These are phyloP conservation scores for Suillus paluster DNA, from an alignment of 768 basidiomycete genomes.

Conservation along the genomic window DNA sequence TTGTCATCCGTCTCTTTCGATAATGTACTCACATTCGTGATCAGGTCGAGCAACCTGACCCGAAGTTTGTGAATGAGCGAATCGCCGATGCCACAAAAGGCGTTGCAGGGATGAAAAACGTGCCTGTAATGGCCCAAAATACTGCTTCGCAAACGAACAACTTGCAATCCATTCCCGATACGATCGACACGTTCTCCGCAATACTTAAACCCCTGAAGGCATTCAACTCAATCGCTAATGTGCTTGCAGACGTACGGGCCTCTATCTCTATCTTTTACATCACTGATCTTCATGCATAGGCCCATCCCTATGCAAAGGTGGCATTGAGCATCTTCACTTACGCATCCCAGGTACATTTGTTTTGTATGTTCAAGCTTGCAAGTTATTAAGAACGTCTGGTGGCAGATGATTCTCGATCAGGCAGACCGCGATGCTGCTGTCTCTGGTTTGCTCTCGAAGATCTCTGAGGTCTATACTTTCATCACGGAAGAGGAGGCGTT, in stretches of 20 bases:
- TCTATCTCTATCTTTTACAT: no score
- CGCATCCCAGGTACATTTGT: not conserved
- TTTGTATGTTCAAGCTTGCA: not conserved
- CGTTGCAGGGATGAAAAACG: no score
- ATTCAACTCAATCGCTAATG: no score
- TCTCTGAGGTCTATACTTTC: not conserved
- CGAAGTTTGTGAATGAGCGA: no score
- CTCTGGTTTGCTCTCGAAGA: not conserved
- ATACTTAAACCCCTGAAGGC: no score
- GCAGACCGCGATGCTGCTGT: not conserved
- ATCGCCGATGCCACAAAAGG: no score
- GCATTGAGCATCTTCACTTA: not conserved
- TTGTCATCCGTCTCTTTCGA: not conserved
- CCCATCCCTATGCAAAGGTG: conserved; percentile 1
- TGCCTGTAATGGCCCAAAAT: no score
- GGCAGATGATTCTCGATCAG: conserved; percentile 5
- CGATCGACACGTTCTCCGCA: no score
- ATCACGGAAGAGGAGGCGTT: not conserved
- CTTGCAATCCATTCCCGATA: no score
- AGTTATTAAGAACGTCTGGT: not conserved
- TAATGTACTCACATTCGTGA: not conserved
- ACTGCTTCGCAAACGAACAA: no score
- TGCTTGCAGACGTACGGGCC: no score
- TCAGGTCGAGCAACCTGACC: no score
- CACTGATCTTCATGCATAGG: not conserved